Conservation (phyloP, 2,329 filamentous ascomycete genomes). For the Lasiodiplodia hormozganensis region DNA sequence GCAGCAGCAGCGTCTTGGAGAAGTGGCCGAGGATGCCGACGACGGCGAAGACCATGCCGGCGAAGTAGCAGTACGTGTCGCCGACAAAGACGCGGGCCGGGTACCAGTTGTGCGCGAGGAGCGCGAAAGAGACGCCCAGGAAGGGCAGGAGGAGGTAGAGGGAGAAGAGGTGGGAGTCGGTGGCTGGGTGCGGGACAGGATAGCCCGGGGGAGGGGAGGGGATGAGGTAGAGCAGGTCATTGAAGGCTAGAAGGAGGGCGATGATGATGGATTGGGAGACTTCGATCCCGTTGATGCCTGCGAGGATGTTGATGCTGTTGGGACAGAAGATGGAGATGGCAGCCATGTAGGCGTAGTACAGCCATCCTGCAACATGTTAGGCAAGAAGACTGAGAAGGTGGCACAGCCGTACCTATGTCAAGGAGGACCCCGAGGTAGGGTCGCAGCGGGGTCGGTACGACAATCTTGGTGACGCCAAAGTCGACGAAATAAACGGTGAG, state of each 20-base stretch:
- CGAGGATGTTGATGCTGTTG: conserved; percentile 99
- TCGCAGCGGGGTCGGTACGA: conserved; percentile 85
- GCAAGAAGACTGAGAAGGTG: background rate
- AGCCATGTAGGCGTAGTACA: conserved; percentile 97
- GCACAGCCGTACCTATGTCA: conserved; percentile 65
- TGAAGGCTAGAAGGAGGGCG: conserved; percentile 80
- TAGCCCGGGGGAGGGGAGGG: conserved; percentile 62
- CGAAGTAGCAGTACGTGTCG: conserved; percentile 99
- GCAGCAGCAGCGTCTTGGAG: conserved; percentile 90
- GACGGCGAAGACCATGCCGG: conserved; percentile 97
- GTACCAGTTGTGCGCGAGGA: conserved; percentile 94
- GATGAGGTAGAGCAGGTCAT: conserved; percentile 85
- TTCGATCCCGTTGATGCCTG: conserved; percentile 98
- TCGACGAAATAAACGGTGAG: conserved; percentile 98
- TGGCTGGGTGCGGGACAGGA: conserved; percentile 88
- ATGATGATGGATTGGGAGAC: conserved; percentile 93
- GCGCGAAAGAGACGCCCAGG: conserved; percentile 85
- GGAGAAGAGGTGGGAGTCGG: conserved; percentile 94
- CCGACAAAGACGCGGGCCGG: conserved; percentile 95
- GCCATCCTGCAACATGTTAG: conserved; percentile 44
- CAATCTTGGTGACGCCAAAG: conserved; percentile 95
- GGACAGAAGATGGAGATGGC: conserved; percentile 96
- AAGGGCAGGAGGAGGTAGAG: conserved; percentile 95
- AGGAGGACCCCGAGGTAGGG: conserved; percentile 84
- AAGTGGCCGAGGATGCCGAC: conserved; percentile 97